Evolutionary conservation across 495 filamentous ascomycete genomes (phyloP).

Genomic region (Ascodesmis nigricans): DNA sequence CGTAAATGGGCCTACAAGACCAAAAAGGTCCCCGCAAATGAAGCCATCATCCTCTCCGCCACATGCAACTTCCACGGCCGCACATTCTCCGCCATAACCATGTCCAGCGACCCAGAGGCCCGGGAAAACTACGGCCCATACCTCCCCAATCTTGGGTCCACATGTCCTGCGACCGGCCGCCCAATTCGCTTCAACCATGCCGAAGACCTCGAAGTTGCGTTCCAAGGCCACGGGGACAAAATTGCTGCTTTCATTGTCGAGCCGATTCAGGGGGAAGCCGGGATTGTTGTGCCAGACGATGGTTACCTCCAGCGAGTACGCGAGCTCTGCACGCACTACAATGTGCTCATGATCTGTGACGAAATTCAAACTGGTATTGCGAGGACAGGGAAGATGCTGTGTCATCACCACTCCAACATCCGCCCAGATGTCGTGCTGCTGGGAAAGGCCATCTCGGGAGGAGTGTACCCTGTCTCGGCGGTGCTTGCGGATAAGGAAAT

Average conservation of each 20-base stretch:
- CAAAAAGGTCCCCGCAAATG: conserved; percentile 67
- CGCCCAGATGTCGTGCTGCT: conserved; percentile 87
- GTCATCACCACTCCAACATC: conserved; percentile 82
- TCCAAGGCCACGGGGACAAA: conserved; percentile 60
- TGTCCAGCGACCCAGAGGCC: conserved; percentile 87
- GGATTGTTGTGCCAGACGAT: conserved; percentile 84
- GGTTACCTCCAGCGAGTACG: conserved; percentile 67
- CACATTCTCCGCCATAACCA: conserved; percentile 83
- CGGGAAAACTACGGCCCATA: conserved; percentile 94
- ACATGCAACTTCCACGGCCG: conserved; percentile 91
- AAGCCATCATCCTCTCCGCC: conserved; percentile 67
- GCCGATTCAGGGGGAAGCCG: conserved; percentile 94
- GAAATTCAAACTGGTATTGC: conserved; percentile 96
- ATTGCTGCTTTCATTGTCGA: conserved; percentile 90
- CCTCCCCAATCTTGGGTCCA: conserved; percentile 64
- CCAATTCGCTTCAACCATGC: conserved; percentile 70
- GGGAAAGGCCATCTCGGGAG: conserved; percentile 92
- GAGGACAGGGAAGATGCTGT: conserved; percentile 78
- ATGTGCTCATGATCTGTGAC: conserved; percentile 86
- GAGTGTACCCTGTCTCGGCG: conserved; percentile 95
- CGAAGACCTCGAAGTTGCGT: conserved; percentile 51
- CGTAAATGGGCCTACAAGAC: conserved; percentile 98
- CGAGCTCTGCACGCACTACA: conserved; percentile 76
- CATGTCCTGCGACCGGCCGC: conserved; percentile 53
- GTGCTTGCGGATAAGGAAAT: conserved; percentile 76